Evolutionary conservation across 2,329 filamentous ascomycete genomes (phyloP), one percentile per base, ranked within the genome.

Genomic region (Dichotomopilus funicola): DNA sequence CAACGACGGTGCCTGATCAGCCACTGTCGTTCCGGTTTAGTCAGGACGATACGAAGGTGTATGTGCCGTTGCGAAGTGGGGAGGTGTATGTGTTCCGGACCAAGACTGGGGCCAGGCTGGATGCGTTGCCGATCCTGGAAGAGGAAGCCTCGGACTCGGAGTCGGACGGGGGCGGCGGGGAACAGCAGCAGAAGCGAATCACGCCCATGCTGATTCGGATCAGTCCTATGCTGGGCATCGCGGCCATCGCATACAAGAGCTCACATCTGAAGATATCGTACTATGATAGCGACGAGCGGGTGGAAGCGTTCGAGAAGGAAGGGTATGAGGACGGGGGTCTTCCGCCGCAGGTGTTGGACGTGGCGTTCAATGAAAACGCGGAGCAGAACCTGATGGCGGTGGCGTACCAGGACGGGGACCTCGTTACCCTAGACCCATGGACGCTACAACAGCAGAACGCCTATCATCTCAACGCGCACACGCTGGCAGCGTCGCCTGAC

Each of bases 401-500:
- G 6, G 53, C 60, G 34, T 63, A 63, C 54, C 55, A 62, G 43
- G 60, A 62, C 44, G 61, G 58, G 3, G 61, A 62, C 43, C 40
- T 63, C 27, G 53, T 62, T 37, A 61, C 59, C 10, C 57, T 58
- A n/a, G 54, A 60, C 37, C 59, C 61, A 8, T 63, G 57, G 60
- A 57, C 57, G 47, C 51, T 61, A 27, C 51, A 62, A 53, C 56
- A 62, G 53, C 51, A 52, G 19, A 40, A 50, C 7, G 38, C 53
- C 1, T 53, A 56, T 12, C 58, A 60, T 27, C 33, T 60, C 35
- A 56, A 60, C 33, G 58, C 58, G 8, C 51, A 54, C 19, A 61
- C 53, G 3, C 59, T 67, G 11, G 62, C 62, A 7, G 57, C 61
- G 36, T 62, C 60, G 8, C 57, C 63, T 0, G 64, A 68, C 54